Evolutionary conservation across 1,284 basidiomycete genomes (phyloP), one percentile per base, ranked within the genome.

Genomic region (Apiotrichum sp.): DNA sequence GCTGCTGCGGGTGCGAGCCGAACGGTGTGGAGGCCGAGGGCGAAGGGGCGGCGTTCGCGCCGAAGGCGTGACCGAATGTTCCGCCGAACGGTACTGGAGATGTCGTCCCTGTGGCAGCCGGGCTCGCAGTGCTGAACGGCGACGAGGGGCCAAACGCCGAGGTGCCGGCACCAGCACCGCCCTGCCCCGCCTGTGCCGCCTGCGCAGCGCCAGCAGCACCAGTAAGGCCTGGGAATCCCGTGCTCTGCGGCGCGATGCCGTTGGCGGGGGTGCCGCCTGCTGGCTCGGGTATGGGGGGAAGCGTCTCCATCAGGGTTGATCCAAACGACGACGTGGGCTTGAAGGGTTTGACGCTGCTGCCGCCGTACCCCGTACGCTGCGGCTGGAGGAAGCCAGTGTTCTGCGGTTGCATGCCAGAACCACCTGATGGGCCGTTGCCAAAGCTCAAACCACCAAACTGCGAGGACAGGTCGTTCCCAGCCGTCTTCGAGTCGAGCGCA

Each of bases 321-420:
- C 93, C 93, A 71, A 97, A 97, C 35, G 84, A 87, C 1, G 87
- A 90, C 0, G 87, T 84, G 2, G 93, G 93, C 73, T 93, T 92
- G 82, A 97, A 97, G 2, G 89, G 81, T 74, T 90, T 93, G 62
- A 96, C 69, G 4, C 61, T 62, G 14, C 73, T 77, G 2, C 86
- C 87, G 32, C 81, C 79, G 64, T 87, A 89, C 1, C 93, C 93
- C 1, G 93, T 96, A 40, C 79, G 71, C 66, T 96, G 92, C 1
- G 88, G 78, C 66, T 85, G 83, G 6, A 93, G 65, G 58, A 68
- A 70, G 14, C 61, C 65, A 7, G 52, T 56, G 29, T n/a, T 64
- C 62, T 36, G 65, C 45, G 32, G 34, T 42, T 35, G 56, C 46
- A 49, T 48, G 3, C 56, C 51, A 9, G 53, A 49, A 9, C 53